These are phyloP conservation scores for Pyricularia sp. DNA, from an alignment of 2,329 filamentous ascomycete genomes.

Conservation along the genomic window DNA sequence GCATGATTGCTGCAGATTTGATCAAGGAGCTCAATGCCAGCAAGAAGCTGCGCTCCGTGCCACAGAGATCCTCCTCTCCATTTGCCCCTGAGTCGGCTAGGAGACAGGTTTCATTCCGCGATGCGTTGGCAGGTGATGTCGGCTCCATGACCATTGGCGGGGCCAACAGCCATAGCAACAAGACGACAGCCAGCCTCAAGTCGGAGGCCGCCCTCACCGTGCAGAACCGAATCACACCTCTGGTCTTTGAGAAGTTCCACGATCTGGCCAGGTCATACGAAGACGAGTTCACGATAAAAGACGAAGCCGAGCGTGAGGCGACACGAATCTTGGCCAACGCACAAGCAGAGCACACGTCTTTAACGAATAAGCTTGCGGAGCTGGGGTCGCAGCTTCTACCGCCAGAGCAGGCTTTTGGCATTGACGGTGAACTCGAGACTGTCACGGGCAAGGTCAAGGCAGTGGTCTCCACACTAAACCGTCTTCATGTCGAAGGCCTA, in stretches of 20 bases:
- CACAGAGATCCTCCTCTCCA: conserved; percentile 67
- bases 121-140: conserved; percentile 24
- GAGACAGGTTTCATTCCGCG: conserved; percentile 43
- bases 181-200: conserved; percentile 34
- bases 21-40: conserved; percentile 67
- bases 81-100: conserved; percentile 52
- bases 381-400: conserved; percentile 45
- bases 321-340: conserved; percentile 57
- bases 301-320: conserved; percentile 59
- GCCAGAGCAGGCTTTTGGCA: conserved; percentile 34
- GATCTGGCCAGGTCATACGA: conserved; percentile 65
- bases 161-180: conserved; percentile 17
- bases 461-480: conserved; percentile 36
- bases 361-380: conserved; percentile 24
- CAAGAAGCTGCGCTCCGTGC: conserved; percentile 54
- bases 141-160: background rate
- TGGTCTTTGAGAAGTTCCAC: conserved; percentile 64
- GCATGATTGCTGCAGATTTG: conserved; percentile 75
- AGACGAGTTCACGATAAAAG: conserved; percentile 65
- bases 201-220: conserved; percentile 61
- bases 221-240: conserved; percentile 57
- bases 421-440: conserved; percentile 30
- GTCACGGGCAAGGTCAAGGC: conserved; percentile 36
- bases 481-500: conserved; percentile 40
- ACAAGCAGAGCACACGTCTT: conserved; percentile 51